Conservation (phyloP, 352 stramenopile species). For the Pythium aristosporum region DNA sequence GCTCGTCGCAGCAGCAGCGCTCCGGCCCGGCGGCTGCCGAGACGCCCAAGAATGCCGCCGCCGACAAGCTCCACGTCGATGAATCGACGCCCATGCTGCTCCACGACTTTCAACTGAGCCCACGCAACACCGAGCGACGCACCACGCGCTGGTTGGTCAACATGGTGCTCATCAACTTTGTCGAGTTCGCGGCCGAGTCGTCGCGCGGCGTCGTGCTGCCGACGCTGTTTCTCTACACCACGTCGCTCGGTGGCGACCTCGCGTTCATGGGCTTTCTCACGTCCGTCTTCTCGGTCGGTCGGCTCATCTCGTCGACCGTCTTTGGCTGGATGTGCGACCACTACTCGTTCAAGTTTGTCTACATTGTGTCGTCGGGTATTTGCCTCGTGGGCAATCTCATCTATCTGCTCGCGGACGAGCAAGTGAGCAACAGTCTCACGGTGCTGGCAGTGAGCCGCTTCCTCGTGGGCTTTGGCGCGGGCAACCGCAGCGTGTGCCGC, state of each 20-base stretch:
- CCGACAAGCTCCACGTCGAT: neutral
- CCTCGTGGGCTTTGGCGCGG: conserved; percentile 66
- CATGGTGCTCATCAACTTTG: conserved; percentile 81
- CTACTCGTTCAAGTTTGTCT: conserved; percentile 75
- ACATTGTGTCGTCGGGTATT: conserved; percentile 66
- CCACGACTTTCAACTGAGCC: conserved; percentile 1
- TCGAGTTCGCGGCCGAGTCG: conserved; percentile 76
- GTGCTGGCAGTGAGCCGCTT: conserved; percentile 60
- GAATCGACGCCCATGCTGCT: conserved; percentile 5
- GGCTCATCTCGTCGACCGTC: conserved; percentile 72
- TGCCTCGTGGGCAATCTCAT: conserved; percentile 72
- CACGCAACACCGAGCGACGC: neutral
- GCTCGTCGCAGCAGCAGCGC: neutral
- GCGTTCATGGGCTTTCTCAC: conserved; percentile 78
- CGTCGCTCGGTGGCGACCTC: conserved; percentile 65
- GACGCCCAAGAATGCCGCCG: neutral
- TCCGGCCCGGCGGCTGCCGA: neutral
- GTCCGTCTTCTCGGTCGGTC: conserved; percentile 71
- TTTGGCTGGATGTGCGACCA: conserved; percentile 82
- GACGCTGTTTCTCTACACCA: conserved; percentile 81
- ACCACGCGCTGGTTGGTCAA: conserved; percentile 57
- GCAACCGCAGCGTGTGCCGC: conserved; percentile 45
- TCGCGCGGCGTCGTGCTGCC: conserved; percentile 73
- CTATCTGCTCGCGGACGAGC: conserved; percentile 60
- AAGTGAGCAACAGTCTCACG: conserved; percentile 48